Evolutionary conservation across 306 rosid genomes (phyloP).

Genomic region (Vicia sativa): DNA sequence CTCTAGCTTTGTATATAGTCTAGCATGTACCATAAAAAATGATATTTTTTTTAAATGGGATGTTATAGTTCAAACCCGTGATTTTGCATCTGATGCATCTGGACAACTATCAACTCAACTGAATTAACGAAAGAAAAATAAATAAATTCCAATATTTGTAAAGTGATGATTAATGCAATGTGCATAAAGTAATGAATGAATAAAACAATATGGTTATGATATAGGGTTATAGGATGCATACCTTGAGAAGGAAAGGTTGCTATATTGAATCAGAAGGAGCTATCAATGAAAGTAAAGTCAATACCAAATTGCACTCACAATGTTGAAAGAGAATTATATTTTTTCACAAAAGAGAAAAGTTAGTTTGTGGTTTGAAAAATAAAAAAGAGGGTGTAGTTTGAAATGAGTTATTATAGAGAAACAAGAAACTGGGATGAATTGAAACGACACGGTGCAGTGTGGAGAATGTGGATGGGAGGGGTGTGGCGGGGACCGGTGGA

Average conservation of each 20-base stretch:
- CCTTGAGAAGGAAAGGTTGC: conserved; percentile 7
- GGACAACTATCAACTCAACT: no score
- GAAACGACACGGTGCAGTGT: conserved; percentile 16
- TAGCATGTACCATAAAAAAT: no score
- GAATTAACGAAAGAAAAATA: not conserved
- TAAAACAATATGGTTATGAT: not conserved
- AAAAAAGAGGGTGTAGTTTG: not conserved
- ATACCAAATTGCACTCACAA: not conserved
- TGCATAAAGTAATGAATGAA: not conserved
- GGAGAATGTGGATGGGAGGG: not conserved
- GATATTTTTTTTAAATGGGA: no score
- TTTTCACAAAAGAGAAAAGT: not conserved
- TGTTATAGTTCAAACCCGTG: no score
- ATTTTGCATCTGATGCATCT: no score
- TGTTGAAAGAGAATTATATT: not conserved
- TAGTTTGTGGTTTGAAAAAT: not conserved
- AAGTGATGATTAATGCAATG: not conserved
- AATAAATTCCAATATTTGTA: not conserved
- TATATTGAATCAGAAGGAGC: not conserved
- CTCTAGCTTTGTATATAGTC: not conserved
- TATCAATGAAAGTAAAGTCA: not conserved
- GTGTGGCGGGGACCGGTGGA: conserved; percentile 11
- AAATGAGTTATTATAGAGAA: conserved; percentile 3
- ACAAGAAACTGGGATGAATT: not conserved
- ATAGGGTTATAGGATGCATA: not conserved